These are phyloP conservation scores for Ilyonectria destructans DNA, from an alignment of 2,329 filamentous ascomycete species.

Conservation along the genomic window DNA sequence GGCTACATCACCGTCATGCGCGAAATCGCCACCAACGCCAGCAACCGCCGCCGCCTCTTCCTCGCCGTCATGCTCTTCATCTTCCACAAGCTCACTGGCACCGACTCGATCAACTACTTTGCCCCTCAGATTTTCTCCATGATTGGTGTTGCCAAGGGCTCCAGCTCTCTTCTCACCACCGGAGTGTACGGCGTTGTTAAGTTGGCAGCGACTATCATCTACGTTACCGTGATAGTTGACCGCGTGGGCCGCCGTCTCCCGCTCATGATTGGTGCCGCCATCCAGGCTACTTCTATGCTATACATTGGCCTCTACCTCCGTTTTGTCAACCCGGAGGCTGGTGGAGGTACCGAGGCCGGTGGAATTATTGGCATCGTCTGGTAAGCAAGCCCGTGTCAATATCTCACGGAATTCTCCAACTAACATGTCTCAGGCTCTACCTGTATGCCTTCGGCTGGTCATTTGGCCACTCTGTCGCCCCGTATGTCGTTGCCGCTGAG, in stretches of 20 bases:
- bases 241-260: slow-evolving; percentile 51
- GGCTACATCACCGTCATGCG: slow-evolving; percentile 33
- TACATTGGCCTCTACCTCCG: slow-evolving; percentile 50
- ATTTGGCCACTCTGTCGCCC: slow-evolving; percentile 39
- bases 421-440: slow-evolving; percentile 37
- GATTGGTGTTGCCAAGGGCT: slow-evolving; percentile 37
- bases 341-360: slow-evolving; percentile 28
- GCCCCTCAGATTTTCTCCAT: slow-evolving; percentile 43
- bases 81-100: slow-evolving; percentile 41
- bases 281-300: slow-evolving; percentile 48
- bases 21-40: slow-evolving; percentile 38
- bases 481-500: slow-evolving; percentile 43
- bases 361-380: slow-evolving; percentile 22
- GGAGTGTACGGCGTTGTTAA: slow-evolving; percentile 47
- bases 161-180: slow-evolving; percentile 45
- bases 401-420: neutral
- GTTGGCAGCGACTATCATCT: slow-evolving; percentile 44
- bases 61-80: slow-evolving; percentile 44
- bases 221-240: slow-evolving; percentile 53
- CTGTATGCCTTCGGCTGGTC: slow-evolving; percentile 43
- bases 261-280: slow-evolving; percentile 44
- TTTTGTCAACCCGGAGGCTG: slow-evolving; percentile 36
- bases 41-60: slow-evolving; percentile 48
- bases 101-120: slow-evolving; percentile 41
- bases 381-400: neutral